Conservation (phyloP, 2,329 filamentous ascomycete genomes). For the Botrytis sinoallii region DNA sequence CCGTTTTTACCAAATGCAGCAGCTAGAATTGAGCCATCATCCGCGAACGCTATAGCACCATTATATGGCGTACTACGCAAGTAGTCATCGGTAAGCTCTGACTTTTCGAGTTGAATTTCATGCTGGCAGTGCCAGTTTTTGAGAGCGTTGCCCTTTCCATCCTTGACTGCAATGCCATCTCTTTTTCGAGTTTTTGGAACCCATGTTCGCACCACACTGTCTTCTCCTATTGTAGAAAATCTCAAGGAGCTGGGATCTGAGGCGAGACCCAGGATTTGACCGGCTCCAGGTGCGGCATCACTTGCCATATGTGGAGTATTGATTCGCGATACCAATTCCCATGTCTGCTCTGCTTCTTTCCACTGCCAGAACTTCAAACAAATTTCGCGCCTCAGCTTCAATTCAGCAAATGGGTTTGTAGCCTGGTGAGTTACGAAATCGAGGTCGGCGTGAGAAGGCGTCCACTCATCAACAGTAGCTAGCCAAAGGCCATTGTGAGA, state of each 20-base stretch:
- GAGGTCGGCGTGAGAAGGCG: constrained; percentile 67
- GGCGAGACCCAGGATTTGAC: constrained; percentile 67
- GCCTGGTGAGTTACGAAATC: constrained; percentile 52
- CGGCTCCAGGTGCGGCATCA: constrained; percentile 48
- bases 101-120: constrained; percentile 48
- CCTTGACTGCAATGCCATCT: constrained; percentile 64
- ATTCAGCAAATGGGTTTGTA: constrained; percentile 46
- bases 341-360: constrained; percentile 53
- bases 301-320: constrained; percentile 73
- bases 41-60: constrained; percentile 73
- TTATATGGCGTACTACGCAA: constrained; percentile 32
- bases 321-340: constrained; percentile 78
- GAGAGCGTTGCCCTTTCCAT: constrained; percentile 54
- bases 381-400: constrained; percentile 61
- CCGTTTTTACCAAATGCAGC: constrained; percentile 59
- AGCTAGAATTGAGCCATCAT: constrained; percentile 81
- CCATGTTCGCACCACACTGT: constrained; percentile 79
- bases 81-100: constrained; percentile 37
- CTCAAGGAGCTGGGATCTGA: constrained; percentile 65
- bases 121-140: constrained; percentile 73
- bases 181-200: constrained; percentile 66
- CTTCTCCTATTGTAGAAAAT: constrained; percentile 83
- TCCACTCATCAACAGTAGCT: constrained; percentile 89
- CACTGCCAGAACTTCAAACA: constrained; percentile 89
- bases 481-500: constrained; percentile 84